These are phyloP conservation scores for Pilasporangium apinafurcum DNA, from an alignment of 352 stramenopile genomes.

Conservation along the genomic window DNA sequence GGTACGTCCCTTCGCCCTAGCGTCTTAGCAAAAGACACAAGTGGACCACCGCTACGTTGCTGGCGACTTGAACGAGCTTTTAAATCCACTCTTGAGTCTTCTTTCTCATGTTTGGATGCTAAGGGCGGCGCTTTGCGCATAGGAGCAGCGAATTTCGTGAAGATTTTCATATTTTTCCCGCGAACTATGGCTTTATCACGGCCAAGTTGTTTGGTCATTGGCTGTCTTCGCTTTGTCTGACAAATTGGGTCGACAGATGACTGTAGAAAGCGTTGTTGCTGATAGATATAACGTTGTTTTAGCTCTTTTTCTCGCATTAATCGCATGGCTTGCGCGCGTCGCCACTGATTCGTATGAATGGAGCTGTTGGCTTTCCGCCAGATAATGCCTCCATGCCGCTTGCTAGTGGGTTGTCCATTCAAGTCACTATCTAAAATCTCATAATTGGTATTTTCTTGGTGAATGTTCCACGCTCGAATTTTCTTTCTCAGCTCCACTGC, in stretches of 20 bases:
- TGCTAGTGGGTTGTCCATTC: not conserved
- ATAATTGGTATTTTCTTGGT: no score
- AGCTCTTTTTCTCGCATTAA: not conserved
- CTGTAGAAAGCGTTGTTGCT: not conserved
- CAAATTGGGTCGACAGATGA: not conserved
- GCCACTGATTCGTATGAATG: constrained; percentile 10
- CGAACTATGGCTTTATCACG: constrained; percentile 13
- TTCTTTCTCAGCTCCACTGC: not conserved
- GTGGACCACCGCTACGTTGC: not conserved
- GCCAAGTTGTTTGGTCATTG: constrained; percentile 14
- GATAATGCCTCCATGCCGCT: not conserved
- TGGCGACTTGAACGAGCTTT: no score
- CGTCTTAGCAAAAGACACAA: constrained; percentile 1
- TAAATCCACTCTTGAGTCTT: no score
- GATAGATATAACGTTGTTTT: not conserved
- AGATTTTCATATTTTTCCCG: constrained; percentile 4
- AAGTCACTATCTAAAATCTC: constrained; percentile 1
- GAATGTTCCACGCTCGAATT: constrained; percentile 4
- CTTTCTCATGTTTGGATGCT: not conserved
- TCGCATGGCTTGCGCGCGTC: constrained; percentile 2
- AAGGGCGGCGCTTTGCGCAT: constrained; percentile 1
- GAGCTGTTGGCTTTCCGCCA: not conserved
- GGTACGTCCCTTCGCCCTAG: constrained; percentile 1
- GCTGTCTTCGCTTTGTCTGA: not conserved
- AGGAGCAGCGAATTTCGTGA: not conserved